Base-by-base conservation (phyloP, 164 flowering plant genomes). In the Vitis amurensis region DNA sequence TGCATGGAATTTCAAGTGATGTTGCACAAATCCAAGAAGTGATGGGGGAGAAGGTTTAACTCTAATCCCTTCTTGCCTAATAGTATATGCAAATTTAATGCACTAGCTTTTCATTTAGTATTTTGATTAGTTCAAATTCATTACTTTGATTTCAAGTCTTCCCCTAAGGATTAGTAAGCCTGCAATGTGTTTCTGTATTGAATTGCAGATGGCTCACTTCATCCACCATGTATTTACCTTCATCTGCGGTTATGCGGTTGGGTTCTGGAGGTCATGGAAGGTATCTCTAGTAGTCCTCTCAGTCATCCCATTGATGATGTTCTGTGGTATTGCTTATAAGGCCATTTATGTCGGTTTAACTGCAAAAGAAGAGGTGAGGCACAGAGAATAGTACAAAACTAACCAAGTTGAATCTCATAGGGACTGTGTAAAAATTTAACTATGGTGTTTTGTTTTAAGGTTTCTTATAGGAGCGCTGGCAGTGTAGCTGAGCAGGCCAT, bases 11-110 rank as follows among this genome's bases (percentile, higher is more conserved):
- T 66, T 84, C 92, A 14, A 89, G 86, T 65, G 97, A 91, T 78
- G 91, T 87, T 59, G 90, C 91, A 44, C 94, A 85, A 67, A 86
- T 91, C 50, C 94, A 91, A 73, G 97, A 91, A 85, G 97, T 86
- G 0, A 85, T 89, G 87, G 87, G 91, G 3, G 97, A 89, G 74
- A 91, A 89, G 94, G 97, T 91, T 23, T 3, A 23, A 12, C 44
- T 37, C 44, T 37, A 37, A 37, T 11, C 62, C 50, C 10, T 15
- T 49, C 1, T 47, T 27, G 61, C 23, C 27, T n/a, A n/a, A n/a
- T n/a, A n/a, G n/a, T n/a, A n/a, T n/a, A n/a, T n/a, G n/a, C n/a
- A n/a, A n/a, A n/a, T n/a, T 15, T 48, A 57, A 16, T 57, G 15
- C 3, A 1, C 15, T 57, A 57, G 29, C 19, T 61, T 50, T 10